Evolutionary conservation across 2,329 filamentous ascomycete species (phyloP).

Genomic region (Harringtonia lauricola): DNA sequence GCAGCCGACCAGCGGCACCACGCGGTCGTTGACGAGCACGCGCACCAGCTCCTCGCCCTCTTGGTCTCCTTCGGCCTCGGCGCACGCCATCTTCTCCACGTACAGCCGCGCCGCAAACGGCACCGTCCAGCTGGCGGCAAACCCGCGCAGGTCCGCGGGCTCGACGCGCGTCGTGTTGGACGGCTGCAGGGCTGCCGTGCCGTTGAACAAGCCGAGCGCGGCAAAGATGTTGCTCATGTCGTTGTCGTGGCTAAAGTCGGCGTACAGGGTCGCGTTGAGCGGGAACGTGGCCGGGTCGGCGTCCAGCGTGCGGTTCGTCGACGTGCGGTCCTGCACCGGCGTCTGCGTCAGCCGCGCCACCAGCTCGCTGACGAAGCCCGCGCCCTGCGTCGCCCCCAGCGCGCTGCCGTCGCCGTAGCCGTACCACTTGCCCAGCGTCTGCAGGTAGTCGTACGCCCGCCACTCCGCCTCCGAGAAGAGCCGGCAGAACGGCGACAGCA

Average conservation of each 20-base stretch:
- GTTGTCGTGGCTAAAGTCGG: constrained; percentile 90
- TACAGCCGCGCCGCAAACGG: constrained; percentile 75
- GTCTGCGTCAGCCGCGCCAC: constrained; percentile 63
- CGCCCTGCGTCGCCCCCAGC: constrained; percentile 73
- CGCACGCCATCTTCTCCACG: constrained; percentile 76
- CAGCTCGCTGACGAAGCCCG: constrained; percentile 81
- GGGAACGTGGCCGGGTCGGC: constrained; percentile 59
- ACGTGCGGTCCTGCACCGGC: constrained; percentile 62
- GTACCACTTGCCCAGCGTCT: constrained; percentile 76
- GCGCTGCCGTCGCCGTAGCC: constrained; percentile 66
- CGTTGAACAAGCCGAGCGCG: constrained; percentile 69
- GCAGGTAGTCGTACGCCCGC: constrained; percentile 69
- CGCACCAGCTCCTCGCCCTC: constrained; percentile 58
- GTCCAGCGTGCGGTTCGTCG: constrained; percentile 70
- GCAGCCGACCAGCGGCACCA: constrained; percentile 62
- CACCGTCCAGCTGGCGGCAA: constrained; percentile 66
- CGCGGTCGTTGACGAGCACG: constrained; percentile 73
- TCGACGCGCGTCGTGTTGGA: constrained; percentile 38
- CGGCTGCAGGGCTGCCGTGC: constrained; percentile 36
- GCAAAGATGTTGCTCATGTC: constrained; percentile 68
- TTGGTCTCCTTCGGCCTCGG: constrained; percentile 12
- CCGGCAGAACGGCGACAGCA: constrained; percentile 59
- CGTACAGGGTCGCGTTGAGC: constrained; percentile 57
- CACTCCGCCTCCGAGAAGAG: constrained; percentile 68
- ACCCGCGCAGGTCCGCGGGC: constrained; percentile 49